Base-by-base conservation (phyloP, 225 moss, liverwort and hornwort genomes). In the Straminergon stramineum region DNA sequence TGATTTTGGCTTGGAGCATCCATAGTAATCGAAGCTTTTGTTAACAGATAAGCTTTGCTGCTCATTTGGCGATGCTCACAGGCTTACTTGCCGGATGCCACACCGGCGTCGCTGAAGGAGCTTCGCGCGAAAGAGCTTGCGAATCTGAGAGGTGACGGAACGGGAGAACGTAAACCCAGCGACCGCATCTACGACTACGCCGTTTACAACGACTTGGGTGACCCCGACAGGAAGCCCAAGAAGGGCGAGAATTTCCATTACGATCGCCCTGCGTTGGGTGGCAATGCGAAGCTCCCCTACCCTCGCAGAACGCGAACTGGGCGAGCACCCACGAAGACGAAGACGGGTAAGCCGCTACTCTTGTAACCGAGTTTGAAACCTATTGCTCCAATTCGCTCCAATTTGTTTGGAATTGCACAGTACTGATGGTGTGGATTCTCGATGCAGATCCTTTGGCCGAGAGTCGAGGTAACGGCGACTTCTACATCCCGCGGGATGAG, bases 141-240 rank as follows among this genome's bases (percentile, higher is more conserved):
- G 58, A 81, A 91, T 39, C 14, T 92, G 88, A 95, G 95, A 75
- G 97, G 97, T 21, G 95, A 95, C 51, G 96, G 96, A 13, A 93
- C 53, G 10, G 96, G 96, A 8, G 80, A 90, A 75, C 93, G 97
- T 34, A 73, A 91, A 73, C 75, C 39, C 17, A 55, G 75, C 61
- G 97, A 97, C 63, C 94, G 96, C 70, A 93, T 96, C 86, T 97
- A 97, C 78, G 97, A 96, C 79, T 97, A 96, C 81, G 96, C 48
- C 52, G 14, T 88, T 6, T 97, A 97, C 92, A 96, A 96, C 43
- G 97, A 97, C 73, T 85, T 97, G 83, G 95, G 96, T n/a, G 70
- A 94, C 63, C 92, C 92, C 10, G 96, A 97, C 81, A 84, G 51
- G 75, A 52, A 89, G 45, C 20, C 48, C 5, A 45, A 88, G 53